Conservation (phyloP, 140 eudicot genomes). For the Oenanthe javanica region DNA sequence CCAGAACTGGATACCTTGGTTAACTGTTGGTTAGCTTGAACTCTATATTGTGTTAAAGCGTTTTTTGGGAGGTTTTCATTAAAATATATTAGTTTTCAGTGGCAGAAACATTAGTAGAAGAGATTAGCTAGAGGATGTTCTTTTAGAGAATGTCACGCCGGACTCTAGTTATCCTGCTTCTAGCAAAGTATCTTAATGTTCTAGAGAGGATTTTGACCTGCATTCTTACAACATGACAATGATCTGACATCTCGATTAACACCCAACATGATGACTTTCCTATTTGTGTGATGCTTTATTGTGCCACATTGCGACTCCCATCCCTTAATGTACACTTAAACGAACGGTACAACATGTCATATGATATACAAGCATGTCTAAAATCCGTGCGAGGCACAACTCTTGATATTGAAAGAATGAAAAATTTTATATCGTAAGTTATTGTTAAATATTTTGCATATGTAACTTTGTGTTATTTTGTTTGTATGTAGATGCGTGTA, state of each 20-base stretch:
- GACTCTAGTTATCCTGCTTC: background rate
- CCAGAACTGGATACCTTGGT: background rate
- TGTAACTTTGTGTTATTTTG: too few relatives aligned
- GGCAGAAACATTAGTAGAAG: background rate
- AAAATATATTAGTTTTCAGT: background rate
- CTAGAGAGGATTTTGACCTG: background rate
- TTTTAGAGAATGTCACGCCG: background rate
- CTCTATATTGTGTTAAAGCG: background rate
- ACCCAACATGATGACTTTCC: background rate
- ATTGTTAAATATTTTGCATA: too few relatives aligned
- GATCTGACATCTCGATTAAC: background rate
- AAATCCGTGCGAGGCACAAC: too few relatives aligned
- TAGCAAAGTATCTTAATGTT: background rate
- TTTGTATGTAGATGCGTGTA: too few relatives aligned
- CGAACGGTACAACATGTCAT: background rate
- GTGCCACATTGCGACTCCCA: background rate
- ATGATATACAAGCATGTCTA: background rate
- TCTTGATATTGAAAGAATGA: too few relatives aligned
- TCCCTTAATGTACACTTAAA: background rate
- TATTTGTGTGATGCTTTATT: background rate
- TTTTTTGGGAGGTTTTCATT: background rate
- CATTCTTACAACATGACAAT: background rate
- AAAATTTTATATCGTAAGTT: too few relatives aligned
- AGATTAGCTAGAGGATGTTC: background rate
- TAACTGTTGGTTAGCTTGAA: background rate